These are phyloP conservation scores for Huntiella moniliformis DNA, from an alignment of 2,329 filamentous ascomycete genomes.

Conservation along the genomic window DNA sequence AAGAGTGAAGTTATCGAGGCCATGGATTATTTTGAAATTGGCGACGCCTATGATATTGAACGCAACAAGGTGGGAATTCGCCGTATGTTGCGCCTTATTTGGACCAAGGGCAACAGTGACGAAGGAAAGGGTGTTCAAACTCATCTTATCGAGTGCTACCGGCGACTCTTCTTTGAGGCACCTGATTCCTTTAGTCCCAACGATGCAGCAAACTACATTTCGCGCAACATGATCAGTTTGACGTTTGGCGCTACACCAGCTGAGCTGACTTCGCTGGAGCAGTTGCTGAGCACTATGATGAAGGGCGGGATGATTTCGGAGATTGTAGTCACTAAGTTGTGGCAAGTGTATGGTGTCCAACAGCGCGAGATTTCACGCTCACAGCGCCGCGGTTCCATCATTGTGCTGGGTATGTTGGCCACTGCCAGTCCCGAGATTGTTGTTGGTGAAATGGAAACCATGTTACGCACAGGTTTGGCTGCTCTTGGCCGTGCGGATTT, in stretches of 20 bases:
- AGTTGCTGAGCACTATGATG: constrained; percentile 95
- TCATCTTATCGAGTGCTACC: constrained; percentile 93
- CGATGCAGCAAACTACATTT: constrained; percentile 86
- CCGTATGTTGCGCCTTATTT: constrained; percentile 90
- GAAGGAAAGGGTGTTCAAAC: constrained; percentile 96
- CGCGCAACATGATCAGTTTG: constrained; percentile 95
- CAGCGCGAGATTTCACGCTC: constrained; percentile 82
- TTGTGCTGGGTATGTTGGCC: constrained; percentile 90
- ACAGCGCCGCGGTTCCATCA: constrained; percentile 82
- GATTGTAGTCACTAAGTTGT: constrained; percentile 73
- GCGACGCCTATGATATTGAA: constrained; percentile 90
- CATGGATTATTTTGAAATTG: constrained; percentile 93
- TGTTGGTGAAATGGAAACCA: constrained; percentile 84
- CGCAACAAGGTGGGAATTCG: constrained; percentile 83
- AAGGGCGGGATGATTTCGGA: constrained; percentile 74
- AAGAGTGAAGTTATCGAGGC: constrained; percentile 98
- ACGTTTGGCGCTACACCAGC: constrained; percentile 91
- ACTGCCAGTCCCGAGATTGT: constrained; percentile 84
- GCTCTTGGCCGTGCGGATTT: constrained; percentile 63
- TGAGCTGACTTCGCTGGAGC: constrained; percentile 86
- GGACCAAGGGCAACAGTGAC: constrained; percentile 98
- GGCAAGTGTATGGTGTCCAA: constrained; percentile 93
- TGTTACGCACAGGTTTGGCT: constrained; percentile 78
- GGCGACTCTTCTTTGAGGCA: constrained; percentile 85
- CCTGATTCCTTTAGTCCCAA: constrained; percentile 75